Conservation (phyloP, 768 basidiomycete genomes). For the Collybia sp. region DNA sequence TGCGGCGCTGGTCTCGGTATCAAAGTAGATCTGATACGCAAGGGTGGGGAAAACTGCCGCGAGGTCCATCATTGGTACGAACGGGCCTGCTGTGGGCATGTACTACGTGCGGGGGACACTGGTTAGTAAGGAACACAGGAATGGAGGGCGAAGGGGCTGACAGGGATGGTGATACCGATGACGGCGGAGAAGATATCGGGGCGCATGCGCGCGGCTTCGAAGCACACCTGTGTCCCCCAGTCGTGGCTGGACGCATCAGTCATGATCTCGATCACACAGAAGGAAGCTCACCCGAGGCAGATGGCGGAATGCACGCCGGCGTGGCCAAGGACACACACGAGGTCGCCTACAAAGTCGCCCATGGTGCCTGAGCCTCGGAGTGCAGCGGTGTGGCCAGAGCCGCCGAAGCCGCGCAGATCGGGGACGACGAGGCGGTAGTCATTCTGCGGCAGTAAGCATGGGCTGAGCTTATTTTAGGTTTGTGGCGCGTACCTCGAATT, state of each 20-base stretch:
- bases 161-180: conserved; percentile 56
- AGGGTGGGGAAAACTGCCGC: conserved; percentile 42
- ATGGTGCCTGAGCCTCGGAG: conserved; percentile 52
- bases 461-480: neutral
- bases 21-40: conserved; percentile 63
- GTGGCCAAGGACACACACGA: conserved; percentile 56
- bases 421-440: conserved; percentile 61
- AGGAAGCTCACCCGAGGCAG: conserved; percentile 54
- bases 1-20: conserved; percentile 41
- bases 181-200: conserved; percentile 62
- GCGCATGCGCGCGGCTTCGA: conserved; percentile 62
- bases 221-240: conserved; percentile 68
- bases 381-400: conserved; percentile 63
- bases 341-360: conserved; percentile 57
- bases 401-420: conserved; percentile 67
- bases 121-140: neutral
- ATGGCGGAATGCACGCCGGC: conserved; percentile 43
- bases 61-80: conserved; percentile 39
- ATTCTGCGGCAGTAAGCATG: conserved; percentile 26
- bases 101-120: neutral
- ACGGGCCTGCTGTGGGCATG: conserved; percentile 31
- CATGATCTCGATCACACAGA: neutral
- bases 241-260: conserved; percentile 47
- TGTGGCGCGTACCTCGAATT: conserved; percentile 47
- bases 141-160: conserved; percentile 23